Evolutionary conservation across 208 protist species (phyloP), one percentile per base, ranked within the genome.

Genomic region (Wallacemonas sp.): DNA sequence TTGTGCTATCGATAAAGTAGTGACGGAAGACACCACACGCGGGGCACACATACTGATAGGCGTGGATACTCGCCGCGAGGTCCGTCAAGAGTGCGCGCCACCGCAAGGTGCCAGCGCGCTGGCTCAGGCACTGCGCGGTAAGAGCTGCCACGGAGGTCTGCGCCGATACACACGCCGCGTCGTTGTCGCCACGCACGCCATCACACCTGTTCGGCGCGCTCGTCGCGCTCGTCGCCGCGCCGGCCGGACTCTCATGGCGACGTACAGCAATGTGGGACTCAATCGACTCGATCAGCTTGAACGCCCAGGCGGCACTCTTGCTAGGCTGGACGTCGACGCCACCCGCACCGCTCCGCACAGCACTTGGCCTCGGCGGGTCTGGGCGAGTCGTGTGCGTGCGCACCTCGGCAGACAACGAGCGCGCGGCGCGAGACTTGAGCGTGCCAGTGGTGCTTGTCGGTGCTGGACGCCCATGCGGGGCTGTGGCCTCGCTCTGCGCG

Each of bases 71-170:
- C 30, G 64, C 60, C 0, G 74, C 70, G 27, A 85, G 63, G 8
- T 81, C 79, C 22, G 71, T 66, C 46, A 85, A 45, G 15, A 73
- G 60, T n/a, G 61, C 67, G 15, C 76, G 75, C 79, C 74, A 78
- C 32, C 71, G 74, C 54, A 78, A 62, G 27, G 55, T 54, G n/a
- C 79, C 79, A 50, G 79, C 73, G 19, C 79, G 69, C 21, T 68
- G 44, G 22, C 52, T 64, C 26, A 85, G 32, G 24, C 71, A 68
- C 21, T 44, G 57, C 24, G 68, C 69, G 0, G 68, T 78, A 27
- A 85, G 46, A 24, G 69, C 66, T 17, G 79, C 73, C 32, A 85
- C 79, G 3, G 79, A 78, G 22, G 42, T 27, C 15, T 50, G 17
- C 5, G 44, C 12, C 6, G 48, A 6, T 58, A 22, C 22, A 50